These are phyloP conservation scores for Pisolithus marmoratus DNA, from an alignment of 768 basidiomycete species.

Conservation along the genomic window DNA sequence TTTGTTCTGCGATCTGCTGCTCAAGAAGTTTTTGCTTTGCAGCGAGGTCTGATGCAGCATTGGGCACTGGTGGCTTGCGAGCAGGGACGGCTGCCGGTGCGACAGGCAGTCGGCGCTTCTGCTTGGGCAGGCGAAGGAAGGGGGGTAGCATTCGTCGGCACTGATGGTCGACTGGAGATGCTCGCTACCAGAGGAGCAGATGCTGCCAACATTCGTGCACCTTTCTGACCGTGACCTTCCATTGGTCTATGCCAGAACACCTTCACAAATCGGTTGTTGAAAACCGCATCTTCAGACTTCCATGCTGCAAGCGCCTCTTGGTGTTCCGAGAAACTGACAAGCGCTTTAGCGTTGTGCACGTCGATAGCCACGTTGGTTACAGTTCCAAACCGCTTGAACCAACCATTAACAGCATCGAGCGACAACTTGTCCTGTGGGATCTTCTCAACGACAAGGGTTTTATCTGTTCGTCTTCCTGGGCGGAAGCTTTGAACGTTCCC, in stretches of 20 bases:
- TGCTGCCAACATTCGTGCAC: slow-evolving; percentile 73
- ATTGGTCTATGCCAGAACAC: slow-evolving; percentile 93
- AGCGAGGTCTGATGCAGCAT: slow-evolving; percentile 49
- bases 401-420: slow-evolving; percentile 71
- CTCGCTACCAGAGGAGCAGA: slow-evolving; percentile 73
- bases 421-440: slow-evolving; percentile 82
- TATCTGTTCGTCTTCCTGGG: slow-evolving; percentile 61
- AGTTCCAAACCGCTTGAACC: slow-evolving; percentile 90
- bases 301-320: slow-evolving; percentile 84
- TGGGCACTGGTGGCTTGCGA: slow-evolving; percentile 34
- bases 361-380: slow-evolving; percentile 93
- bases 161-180: slow-evolving; percentile 35
- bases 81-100: slow-evolving; percentile 20
- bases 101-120: slow-evolving; percentile 45
- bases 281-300: slow-evolving; percentile 93
- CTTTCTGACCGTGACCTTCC: slow-evolving; percentile 82
- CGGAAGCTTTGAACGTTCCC: slow-evolving; percentile 64
- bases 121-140: slow-evolving; percentile 1
- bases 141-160: slow-evolving; percentile 14
- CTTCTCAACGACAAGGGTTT: slow-evolving; percentile 89
- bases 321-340: slow-evolving; percentile 83
- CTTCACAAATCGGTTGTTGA: slow-evolving; percentile 91
- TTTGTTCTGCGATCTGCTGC: slow-evolving; percentile 85
- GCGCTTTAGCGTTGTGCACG: slow-evolving; percentile 61
- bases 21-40: slow-evolving; percentile 73